Evolutionary conservation across 495 filamentous ascomycete genomes (phyloP), one percentile per base, ranked within the genome.

Genomic region (Daldinia loculata): DNA sequence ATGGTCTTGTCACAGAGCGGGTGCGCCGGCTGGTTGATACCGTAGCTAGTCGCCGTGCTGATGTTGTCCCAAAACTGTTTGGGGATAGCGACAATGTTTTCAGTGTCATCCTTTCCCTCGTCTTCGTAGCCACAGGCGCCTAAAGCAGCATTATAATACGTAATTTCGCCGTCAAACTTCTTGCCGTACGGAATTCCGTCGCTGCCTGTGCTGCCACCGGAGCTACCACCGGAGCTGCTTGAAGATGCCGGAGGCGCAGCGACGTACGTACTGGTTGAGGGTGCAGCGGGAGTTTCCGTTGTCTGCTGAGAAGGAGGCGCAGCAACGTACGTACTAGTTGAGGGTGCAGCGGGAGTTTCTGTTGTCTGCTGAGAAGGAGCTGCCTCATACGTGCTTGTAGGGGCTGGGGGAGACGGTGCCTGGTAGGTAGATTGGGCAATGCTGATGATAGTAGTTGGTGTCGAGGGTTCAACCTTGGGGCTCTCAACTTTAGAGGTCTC

Each of bases 1-100:
- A 92, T 88, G 45, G 78, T 85, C 80, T 86, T 85, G 77, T 87
- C 89, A 79, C 92, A 95, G 80, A 85, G 85, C 43, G 82, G 80
- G 77, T 93, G 86, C 58, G 80, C 81, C 62, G 84, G 84, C 74
- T 79, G 78, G 70, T 82, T 81, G 30, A 81, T 73, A 57, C 84
- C 82, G 57, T 82, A 81, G 63, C 80, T 67, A 22, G 74, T 74
- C n/a, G 74, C 60, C 14, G 78, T 77, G 66, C 67, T 69, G 19
- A 75, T 75, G 52, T 7, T 39, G 53, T 65, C 80, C 84, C 86
- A 91, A 86, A 81, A 89, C 0, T 30, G 29, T 29, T 74, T 66
- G n/a, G 75, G 74, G 34, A 85, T 70, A 30, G 83, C 83, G 4
- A 84, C 83, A 27, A 85, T 81, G 75, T 80, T 80, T 29, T 77